Conservation (phyloP, 306 rosid genomes). For the Acacia acuminata region DNA sequence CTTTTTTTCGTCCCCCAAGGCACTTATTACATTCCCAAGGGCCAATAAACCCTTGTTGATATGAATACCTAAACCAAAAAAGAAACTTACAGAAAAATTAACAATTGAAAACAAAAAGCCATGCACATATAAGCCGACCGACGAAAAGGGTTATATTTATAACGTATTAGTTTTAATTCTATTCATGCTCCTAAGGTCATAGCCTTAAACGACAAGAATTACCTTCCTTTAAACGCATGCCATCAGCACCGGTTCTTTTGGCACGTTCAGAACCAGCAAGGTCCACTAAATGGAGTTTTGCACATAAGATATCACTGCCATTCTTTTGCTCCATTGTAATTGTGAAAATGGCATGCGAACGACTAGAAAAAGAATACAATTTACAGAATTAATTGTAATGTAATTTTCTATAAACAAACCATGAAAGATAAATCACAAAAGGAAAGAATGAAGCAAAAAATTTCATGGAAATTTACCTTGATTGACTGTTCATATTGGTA, state of each 20-base stretch:
- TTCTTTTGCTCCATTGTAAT: constrained; percentile 92
- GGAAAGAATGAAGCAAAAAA: not conserved
- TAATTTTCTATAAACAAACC: constrained; percentile 27
- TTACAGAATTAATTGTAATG: constrained; percentile 3
- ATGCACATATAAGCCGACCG: not conserved
- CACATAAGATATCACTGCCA: constrained; percentile 83
- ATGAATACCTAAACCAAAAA: constrained; percentile 71
- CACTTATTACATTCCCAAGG: constrained; percentile 96
- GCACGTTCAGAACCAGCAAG: constrained; percentile 99
- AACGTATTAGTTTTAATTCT: not conserved
- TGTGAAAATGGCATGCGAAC: constrained; percentile 97
- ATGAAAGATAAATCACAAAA: constrained; percentile 1
- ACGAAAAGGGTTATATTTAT: not conserved
- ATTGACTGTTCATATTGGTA: constrained; percentile 96
- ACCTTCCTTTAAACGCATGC: constrained; percentile 98
- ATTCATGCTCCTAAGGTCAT: not conserved
- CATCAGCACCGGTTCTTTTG: constrained; percentile 96
- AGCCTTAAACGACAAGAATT: constrained; percentile 22
- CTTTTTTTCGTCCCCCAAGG: constrained; percentile 94
- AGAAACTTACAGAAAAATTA: not conserved
- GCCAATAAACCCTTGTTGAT: constrained; percentile 92
- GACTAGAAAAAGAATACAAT: constrained; percentile 49
- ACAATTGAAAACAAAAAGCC: not conserved
- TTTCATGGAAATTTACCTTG: constrained; percentile 56
- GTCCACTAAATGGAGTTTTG: constrained; percentile 89